Percentiles rank a stretch among this genome's conserved stretches.
Evolutionary conservation across 108 stramenopile genomes (phyloP).

Genomic region (Nannochloropsis oceanica): DNA sequence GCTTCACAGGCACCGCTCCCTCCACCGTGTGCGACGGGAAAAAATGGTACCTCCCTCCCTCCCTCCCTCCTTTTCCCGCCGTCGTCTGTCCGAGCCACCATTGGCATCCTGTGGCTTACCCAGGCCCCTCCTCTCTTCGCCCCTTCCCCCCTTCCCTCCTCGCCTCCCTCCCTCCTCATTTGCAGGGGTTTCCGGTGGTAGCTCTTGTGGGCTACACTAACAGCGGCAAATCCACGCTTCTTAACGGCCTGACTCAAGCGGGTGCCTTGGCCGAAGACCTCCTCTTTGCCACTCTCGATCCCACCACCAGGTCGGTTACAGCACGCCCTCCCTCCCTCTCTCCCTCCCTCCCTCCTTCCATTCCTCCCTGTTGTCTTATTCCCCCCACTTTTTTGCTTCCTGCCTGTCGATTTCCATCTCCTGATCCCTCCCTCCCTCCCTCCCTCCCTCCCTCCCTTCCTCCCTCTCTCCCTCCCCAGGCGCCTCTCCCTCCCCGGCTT

Average conservation of each 20-base stretch:
- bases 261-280: conserved; percentile 87
- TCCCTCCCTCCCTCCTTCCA: neutral
- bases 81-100: neutral
- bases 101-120: no score
- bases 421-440: neutral
- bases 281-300: conserved; percentile 90
- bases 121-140: no score
- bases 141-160: no score
- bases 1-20: no score
- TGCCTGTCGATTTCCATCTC: no score
- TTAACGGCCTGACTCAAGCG: conserved; percentile 72
- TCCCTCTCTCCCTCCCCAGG: neutral
- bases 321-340: neutral
- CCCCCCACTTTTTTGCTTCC: no score
- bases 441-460: neutral
- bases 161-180: neutral
- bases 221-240: conserved; percentile 76
- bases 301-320: conserved; percentile 59
- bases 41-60: no score
- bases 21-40: no score
- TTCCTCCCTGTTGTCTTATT: no score
- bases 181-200: conserved; percentile 21
- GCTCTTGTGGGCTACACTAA: conserved; percentile 86
- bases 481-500: neutral
- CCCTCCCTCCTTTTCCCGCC: neutral